Evolutionary conservation across 768 basidiomycete species (phyloP).

Genomic region (Phylloporus sp.): DNA sequence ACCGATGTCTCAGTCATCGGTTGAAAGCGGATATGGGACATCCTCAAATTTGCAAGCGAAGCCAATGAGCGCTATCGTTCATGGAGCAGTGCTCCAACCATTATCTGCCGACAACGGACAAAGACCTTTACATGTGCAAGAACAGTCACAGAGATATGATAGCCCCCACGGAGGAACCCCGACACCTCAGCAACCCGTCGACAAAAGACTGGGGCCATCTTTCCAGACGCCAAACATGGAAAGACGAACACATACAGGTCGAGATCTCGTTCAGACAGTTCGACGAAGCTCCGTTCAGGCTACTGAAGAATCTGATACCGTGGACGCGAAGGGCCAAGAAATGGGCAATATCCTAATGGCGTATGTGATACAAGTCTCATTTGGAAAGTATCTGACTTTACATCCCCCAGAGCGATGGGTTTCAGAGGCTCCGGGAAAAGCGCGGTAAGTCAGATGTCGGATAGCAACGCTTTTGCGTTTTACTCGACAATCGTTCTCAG

Average conservation of each 20-base stretch:
- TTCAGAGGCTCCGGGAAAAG: background rate
- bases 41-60: background rate
- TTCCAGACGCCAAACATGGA: background rate
- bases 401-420: background rate
- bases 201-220: background rate
- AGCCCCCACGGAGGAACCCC: too few relatives aligned
- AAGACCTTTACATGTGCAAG: too few relatives aligned
- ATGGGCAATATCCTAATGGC: background rate
- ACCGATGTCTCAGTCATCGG: background rate
- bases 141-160: too few relatives aligned
- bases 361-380: background rate
- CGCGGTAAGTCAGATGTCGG: background rate
- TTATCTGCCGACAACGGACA: too few relatives aligned
- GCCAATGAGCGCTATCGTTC: background rate
- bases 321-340: background rate
- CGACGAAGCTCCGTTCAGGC: background rate
- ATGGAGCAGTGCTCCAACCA: too few relatives aligned
- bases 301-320: background rate
- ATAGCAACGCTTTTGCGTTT: background rate
- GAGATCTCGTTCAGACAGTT: background rate
- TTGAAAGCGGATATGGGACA: too few relatives aligned
- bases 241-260: background rate
- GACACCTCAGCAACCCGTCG: too few relatives aligned
- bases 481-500: constrained; percentile 4
- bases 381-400: background rate